Evolutionary conservation across 2,329 filamentous ascomycete species (phyloP), one percentile per base, ranked within the genome.

Genomic region (Botrytis paeoniae): DNA sequence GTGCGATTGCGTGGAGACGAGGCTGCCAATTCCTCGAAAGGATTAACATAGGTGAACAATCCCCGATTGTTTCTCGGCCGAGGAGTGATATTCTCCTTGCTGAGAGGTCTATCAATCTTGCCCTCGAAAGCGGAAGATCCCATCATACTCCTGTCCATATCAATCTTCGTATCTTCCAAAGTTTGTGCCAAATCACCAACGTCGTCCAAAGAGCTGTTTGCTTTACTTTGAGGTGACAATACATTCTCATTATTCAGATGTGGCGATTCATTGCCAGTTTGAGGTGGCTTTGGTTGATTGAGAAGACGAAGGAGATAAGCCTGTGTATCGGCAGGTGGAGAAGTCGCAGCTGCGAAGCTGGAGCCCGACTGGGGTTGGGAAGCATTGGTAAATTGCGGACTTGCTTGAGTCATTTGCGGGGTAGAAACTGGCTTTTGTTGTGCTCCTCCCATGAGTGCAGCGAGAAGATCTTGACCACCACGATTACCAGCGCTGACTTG

Each of bases 301-400:
- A 99, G 87, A 73, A 98, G 86, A 78, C 93, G 92, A 75, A 98
- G 89, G 65, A 99, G 86, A 80, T 96, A 93, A 76, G 95, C 91
- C 82, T 97, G 93, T 7, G 94, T 93, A 81, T 94, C 91, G 64
- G 89, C 86, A 35, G 87, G 83, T 70, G 89, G 87, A 61, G 87
- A 84, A 48, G 84, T 84, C 39, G 84, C 82, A 83, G 86, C 88
- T 57, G 70, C 74, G 63, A 79, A 80, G 59, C 63, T 75, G 29
- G 73, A 70, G 48, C 22, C 10, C 6, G 74, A 74, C 62, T 74
- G 60, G 41, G 74, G 68, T 64, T 80, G 78, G 48, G 79, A 73
- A 62, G 78, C 73, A 32, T 78, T 73, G 7, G 77, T 45, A 57
- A 76, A 75, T 66, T 77, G 77, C n/a, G 77, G 74, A 64, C 65